phyloP scores from a whole-genome alignment of 257 asterid species.

The Cordia subcordata region DNA sequence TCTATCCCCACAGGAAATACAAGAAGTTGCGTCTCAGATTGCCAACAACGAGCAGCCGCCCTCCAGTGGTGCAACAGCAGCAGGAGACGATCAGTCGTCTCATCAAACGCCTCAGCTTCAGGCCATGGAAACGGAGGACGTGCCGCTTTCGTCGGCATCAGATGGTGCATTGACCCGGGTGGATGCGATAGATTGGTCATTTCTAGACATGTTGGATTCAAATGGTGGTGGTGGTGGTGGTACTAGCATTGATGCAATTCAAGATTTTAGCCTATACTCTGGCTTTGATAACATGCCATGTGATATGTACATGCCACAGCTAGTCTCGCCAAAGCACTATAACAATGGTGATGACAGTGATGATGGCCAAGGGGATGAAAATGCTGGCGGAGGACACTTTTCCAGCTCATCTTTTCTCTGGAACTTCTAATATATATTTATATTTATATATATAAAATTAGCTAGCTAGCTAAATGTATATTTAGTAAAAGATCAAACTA shows the following conservation, averaged over 20 bases:
- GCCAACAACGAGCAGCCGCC: slow-evolving; percentile 21
- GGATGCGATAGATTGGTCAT: slow-evolving; percentile 45
- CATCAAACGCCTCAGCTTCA: not conserved
- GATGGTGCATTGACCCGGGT: slow-evolving; percentile 9
- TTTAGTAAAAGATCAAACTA: no score
- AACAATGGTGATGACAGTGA: slow-evolving; percentile 1
- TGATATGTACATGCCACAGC: slow-evolving; percentile 38
- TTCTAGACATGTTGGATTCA: slow-evolving; percentile 30
- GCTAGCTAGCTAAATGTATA: no score
- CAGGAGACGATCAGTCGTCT: not conserved
- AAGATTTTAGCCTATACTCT: slow-evolving; percentile 9
- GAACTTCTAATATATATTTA: slow-evolving; percentile 31
- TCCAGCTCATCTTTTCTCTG: slow-evolving; percentile 37
- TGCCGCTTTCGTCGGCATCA: slow-evolving; percentile 11
- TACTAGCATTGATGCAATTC: not conserved
- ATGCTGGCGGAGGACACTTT: slow-evolving; percentile 24
- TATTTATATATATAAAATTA: no score
- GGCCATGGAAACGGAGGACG: slow-evolving; percentile 6
- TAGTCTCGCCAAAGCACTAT: slow-evolving; percentile 3
- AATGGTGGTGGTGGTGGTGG: not conserved
- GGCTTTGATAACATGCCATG: slow-evolving; percentile 21
- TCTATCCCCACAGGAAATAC: slow-evolving; percentile 31
- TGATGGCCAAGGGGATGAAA: slow-evolving; percentile 2
- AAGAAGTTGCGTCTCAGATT: slow-evolving; percentile 36
- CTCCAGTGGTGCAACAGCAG: not conserved